Evolutionary conservation across 371 early-diverging fungal genomes (phyloP), one percentile per base, ranked within the genome.

Genomic region (Mucor piriformis): DNA sequence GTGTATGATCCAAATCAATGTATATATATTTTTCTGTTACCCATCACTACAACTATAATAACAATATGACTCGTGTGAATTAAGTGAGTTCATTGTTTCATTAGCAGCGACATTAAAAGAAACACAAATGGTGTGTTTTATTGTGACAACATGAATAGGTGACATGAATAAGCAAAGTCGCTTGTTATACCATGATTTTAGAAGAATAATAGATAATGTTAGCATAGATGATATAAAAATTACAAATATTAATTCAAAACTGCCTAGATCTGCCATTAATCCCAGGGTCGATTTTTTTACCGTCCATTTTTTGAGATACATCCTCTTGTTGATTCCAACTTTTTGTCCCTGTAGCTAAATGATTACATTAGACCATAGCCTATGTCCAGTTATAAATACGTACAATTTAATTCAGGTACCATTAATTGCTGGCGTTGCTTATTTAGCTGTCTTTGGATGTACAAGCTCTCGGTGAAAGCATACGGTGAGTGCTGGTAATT

Each of bases 361-460:
- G 8, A 29, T 6, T 8, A 6, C 8, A 8, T 56, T 35, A 24
- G 40, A 57, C 35, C 6, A 40, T 8, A 42, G 16, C 16, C 13
- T 25, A 16, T 3, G 5, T 7, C 7, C 1, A 42, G 7, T 27
- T 20, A 40, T 29, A 29, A 4, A 20, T 25, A 57, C 49, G 38
- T 57, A 57, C 57, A 24, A 43, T 50, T 50, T 24, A 59, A 16
- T 21, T 51, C 59, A 33, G 29, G 18, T 29, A 35, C 38, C 61
- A 60, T 38, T 13, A 38, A 38, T 15, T 38, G 38, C 15, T 40
- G 37, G 10, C 21, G 20, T 2, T 49, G 48, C 2, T 35, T 40
- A 24, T 34, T 40, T 23, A 18, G 20, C 7, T 50, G 57, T 4
- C 20, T 29, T 27, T 40, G 49, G 32, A 23, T 35, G 5, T 46